A percentile compares a stretch with the other conserved stretches of the same genome.
phyloP scores from a whole-genome alignment of 129 eudicot species.

The Centella asiatica region DNA sequence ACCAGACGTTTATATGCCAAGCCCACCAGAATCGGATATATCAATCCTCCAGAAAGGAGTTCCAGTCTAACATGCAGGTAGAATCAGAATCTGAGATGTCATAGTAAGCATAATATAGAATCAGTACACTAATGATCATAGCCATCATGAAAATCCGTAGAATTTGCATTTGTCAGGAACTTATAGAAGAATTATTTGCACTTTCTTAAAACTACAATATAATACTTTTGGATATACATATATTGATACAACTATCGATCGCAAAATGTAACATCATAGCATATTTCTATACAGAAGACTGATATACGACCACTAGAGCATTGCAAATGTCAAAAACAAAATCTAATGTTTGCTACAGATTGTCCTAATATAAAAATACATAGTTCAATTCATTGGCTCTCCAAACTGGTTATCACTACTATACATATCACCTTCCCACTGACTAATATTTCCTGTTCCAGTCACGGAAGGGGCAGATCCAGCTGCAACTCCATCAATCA shows the following conservation, averaged over 20 bases:
- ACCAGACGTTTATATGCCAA: too few relatives aligned
- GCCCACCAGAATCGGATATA: too few relatives aligned
- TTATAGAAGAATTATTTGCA: too few relatives aligned
- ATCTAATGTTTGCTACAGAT: not conserved
- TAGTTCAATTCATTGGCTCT: constrained; percentile 1
- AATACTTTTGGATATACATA: too few relatives aligned
- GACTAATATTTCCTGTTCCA: not conserved
- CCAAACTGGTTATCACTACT: not conserved
- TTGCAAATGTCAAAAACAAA: not conserved
- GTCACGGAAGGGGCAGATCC: constrained; percentile 9
- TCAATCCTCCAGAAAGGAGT: too few relatives aligned
- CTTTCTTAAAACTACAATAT: too few relatives aligned
- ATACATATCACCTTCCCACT: constrained; percentile 10
- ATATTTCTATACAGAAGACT: not conserved
- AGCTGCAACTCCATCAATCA: constrained; percentile 11
- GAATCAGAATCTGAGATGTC: too few relatives aligned
- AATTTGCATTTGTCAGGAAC: too few relatives aligned
- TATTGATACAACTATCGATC: not conserved
- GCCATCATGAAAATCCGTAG: too few relatives aligned
- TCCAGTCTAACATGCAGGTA: too few relatives aligned
- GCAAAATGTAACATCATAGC: not conserved
- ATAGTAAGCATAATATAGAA: too few relatives aligned
- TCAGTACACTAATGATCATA: too few relatives aligned
- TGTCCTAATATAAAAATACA: not conserved
- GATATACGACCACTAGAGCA: not conserved